Percentiles rank a stretch among this genome's conserved stretches.
phyloP scores from a whole-genome alignment of 1,284 basidiomycete genomes.

The Austroboletus niveus region DNA sequence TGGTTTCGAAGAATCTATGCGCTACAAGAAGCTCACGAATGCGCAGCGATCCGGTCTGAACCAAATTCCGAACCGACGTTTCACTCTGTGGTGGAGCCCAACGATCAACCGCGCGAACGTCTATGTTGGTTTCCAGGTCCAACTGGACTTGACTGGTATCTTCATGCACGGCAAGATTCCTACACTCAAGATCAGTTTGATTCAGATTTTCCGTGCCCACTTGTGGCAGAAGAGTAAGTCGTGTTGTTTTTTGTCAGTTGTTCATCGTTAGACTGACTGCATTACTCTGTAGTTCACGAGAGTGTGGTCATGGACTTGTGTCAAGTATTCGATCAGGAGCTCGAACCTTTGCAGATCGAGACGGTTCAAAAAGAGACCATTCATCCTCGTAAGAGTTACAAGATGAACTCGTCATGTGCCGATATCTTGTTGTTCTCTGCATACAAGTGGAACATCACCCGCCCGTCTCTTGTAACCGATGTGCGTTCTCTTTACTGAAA shows the following conservation, averaged over 20 bases:
- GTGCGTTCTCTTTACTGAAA: conserved; percentile 41
- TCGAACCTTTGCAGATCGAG: conserved; percentile 98
- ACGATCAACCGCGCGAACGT: conserved; percentile 98
- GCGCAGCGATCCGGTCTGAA: conserved; percentile 95
- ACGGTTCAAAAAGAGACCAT: conserved; percentile 99
- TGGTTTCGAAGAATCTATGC: conserved; percentile 96
- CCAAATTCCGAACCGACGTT: conserved; percentile 99
- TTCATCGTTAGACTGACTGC: conserved; percentile 9
- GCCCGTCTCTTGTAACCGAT: conserved; percentile 94
- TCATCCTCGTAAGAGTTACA: conserved; percentile 99
- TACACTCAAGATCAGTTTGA: conserved; percentile 95
- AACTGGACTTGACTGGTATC: conserved; percentile 94
- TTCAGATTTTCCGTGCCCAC: conserved; percentile 99
- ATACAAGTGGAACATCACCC: conserved; percentile 98
- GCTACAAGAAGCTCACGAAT: conserved; percentile 95
- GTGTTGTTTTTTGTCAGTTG: conserved; percentile 1
- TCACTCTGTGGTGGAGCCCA: conserved; percentile 99
- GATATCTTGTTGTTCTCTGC: conserved; percentile 97
- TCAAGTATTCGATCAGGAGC: conserved; percentile 98
- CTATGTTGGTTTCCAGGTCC: conserved; percentile 99
- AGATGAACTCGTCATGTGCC: conserved; percentile 98
- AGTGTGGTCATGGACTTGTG: conserved; percentile 98
- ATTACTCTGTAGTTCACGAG: conserved; percentile 59
- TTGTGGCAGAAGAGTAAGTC: conserved; percentile 94
- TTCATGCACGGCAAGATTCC: conserved; percentile 99